Base-by-base conservation (phyloP, 306 rosid genomes). In the Dalbergia cochinchinensis region DNA sequence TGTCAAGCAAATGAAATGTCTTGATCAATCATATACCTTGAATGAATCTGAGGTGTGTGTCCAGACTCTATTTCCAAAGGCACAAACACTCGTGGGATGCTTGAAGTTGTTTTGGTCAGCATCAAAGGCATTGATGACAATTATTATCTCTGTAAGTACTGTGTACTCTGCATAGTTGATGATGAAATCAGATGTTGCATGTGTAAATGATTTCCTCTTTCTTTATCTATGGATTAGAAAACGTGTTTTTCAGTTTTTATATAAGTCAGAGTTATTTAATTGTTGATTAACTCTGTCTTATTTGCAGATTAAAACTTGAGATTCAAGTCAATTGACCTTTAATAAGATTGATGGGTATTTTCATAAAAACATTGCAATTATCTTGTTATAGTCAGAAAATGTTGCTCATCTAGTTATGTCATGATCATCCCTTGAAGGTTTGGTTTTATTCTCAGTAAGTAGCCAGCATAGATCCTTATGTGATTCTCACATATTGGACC, bases 71-170 rank as follows among this genome's bases (percentile, higher is more conserved):
- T 50, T 59, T 68, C 72, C 83, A 60, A 74, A 26, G 64, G 14
- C 11, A 26, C 22, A 47, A 71, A 76, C 78, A 87, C 84, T 74
- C 86, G 77, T 47, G 90, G 90, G 8, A 87, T 80, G 0, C 90
- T 87, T 74, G 90, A 87, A 84, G 90, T 87, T 78, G 44, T 87
- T 84, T 69, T 87, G 79, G 19, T 84, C 82, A 78, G 84, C 8
- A 87, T 86, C 78, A 81, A 87, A 74, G 86, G 86, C 44, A 77
- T 87, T 5, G 80, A 81, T 1, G 67, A 65, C 53, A 67, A 13
- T 55, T 80, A 84, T 76, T 87, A 84, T 74, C 82, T 87, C 78
- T 64, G 90, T 87, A 69, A 81, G 77, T 71, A 45, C 42, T n/a
- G 31, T 45, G 5, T 35, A 50, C 2, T 71, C 47, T 11, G 18